Conservation (phyloP, 164 flowering plant genomes). For the Umbilicus rupestris region DNA sequence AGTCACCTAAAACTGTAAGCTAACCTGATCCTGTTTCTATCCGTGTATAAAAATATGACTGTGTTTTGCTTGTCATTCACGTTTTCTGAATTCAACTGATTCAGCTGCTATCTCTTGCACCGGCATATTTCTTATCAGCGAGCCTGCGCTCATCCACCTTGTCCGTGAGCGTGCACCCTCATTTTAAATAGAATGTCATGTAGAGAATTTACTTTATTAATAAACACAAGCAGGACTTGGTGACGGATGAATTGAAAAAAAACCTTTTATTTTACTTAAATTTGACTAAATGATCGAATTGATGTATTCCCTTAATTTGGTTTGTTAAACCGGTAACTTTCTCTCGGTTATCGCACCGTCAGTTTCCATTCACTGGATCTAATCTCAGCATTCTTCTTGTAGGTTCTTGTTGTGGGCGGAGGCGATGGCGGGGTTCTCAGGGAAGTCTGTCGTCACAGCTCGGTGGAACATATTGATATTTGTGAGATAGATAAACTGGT, state of each 20-base stretch:
- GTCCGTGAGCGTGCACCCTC: too few relatives aligned
- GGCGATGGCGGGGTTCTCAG: slow-evolving; percentile 98
- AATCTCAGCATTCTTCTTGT: slow-evolving; percentile 18
- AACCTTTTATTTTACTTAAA: too few relatives aligned
- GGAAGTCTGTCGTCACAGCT: slow-evolving; percentile 81
- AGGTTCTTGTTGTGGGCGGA: slow-evolving; percentile 98
- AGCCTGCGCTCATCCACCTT: too few relatives aligned
- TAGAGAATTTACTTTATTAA: too few relatives aligned
- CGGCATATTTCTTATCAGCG: neutral
- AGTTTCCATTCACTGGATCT: neutral
- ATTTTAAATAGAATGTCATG: too few relatives aligned
- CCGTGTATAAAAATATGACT: neutral
- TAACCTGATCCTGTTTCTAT: neutral
- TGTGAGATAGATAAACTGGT: slow-evolving; percentile 96
- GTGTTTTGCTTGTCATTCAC: too few relatives aligned
- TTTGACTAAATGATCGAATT: neutral
- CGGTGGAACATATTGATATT: slow-evolving; percentile 82
- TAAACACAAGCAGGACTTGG: too few relatives aligned
- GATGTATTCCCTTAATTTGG: neutral
- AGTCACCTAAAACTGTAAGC: slow-evolving; percentile 73
- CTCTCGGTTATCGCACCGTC: too few relatives aligned
- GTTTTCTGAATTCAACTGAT: neutral
- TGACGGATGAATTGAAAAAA: too few relatives aligned
- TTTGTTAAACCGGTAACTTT: too few relatives aligned
- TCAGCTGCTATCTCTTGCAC: neutral